A percentile compares a stretch with the other conserved stretches of the same genome.
Evolutionary conservation across 1,139 yeast genomes (phyloP).

Genomic region (Hanseniaspora uvarum): DNA sequence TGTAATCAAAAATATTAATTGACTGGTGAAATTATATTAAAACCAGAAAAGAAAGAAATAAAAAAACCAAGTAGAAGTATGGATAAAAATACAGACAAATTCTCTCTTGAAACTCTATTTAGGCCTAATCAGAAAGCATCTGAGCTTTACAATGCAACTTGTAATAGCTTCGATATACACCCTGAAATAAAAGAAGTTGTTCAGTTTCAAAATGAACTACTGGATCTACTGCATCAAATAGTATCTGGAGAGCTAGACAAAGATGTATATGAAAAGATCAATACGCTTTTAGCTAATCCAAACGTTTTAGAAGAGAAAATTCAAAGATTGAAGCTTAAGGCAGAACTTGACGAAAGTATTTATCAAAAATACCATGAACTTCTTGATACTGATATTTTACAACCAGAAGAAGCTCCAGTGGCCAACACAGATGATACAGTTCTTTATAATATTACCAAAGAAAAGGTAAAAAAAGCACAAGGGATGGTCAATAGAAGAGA

Average conservation of each 20-base stretch:
- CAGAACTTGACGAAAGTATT: background rate
- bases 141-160: background rate
- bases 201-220: background rate
- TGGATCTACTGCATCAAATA: background rate
- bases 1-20: no score
- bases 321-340: background rate
- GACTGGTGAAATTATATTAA: no score
- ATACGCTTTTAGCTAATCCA: background rate
- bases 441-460: background rate
- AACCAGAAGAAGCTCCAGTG: background rate
- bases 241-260: background rate
- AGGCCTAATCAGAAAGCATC: background rate
- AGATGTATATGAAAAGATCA: background rate
- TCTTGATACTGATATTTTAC: background rate
- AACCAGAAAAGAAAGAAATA: background rate
- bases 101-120: background rate
- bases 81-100: background rate
- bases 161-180: background rate
- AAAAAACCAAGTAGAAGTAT: background rate
- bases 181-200: background rate
- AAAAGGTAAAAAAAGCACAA: conserved; percentile 4
- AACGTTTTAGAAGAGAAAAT: background rate
- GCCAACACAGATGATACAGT: background rate
- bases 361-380: background rate
- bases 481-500: conserved; percentile 6